Evolutionary conservation across 768 basidiomycete genomes (phyloP).

Genomic region (Lactarius hatsudake): DNA sequence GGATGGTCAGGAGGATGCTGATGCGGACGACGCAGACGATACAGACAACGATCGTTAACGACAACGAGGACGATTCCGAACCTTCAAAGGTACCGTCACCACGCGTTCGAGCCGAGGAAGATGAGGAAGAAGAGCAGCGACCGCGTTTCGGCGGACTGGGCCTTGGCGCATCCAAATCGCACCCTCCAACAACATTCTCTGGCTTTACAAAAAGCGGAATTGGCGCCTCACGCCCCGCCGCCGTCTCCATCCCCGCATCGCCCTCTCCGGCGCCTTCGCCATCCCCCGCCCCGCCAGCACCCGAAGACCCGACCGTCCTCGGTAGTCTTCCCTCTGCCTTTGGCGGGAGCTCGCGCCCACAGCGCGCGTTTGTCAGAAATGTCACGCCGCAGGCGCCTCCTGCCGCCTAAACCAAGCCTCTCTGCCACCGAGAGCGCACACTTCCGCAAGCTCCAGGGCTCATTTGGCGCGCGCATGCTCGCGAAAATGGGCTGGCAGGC

Average conservation of each 20-base stretch:
- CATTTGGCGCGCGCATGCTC: conserved; percentile 87
- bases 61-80: conserved; percentile 44
- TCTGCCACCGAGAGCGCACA: conserved; percentile 70
- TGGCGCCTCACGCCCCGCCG: conserved; percentile 37
- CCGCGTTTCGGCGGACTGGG: conserved; percentile 51
- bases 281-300: conserved; percentile 44
- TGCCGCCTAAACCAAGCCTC: conserved; percentile 51
- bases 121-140: conserved; percentile 43
- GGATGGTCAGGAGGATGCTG: conserved; percentile 29
- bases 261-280: conserved; percentile 42
- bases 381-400: conserved; percentile 39
- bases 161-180: conserved; percentile 32
- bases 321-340: conserved; percentile 40
- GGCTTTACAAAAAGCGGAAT: conserved; percentile 45
- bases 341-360: conserved; percentile 38
- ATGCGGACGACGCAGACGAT: conserved; percentile 38
- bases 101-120: conserved; percentile 49
- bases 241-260: conserved; percentile 29
- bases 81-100: conserved; percentile 56
- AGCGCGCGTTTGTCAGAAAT: conserved; percentile 57
- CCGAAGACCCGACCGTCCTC: conserved; percentile 33
- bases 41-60: conserved; percentile 36
- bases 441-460: conserved; percentile 71
- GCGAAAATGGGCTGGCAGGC: conserved; percentile 95
- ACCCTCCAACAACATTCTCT: conserved; percentile 29